Evolutionary conservation across 1,139 yeast species (phyloP).

Genomic region (Taphrina wiesneri): DNA sequence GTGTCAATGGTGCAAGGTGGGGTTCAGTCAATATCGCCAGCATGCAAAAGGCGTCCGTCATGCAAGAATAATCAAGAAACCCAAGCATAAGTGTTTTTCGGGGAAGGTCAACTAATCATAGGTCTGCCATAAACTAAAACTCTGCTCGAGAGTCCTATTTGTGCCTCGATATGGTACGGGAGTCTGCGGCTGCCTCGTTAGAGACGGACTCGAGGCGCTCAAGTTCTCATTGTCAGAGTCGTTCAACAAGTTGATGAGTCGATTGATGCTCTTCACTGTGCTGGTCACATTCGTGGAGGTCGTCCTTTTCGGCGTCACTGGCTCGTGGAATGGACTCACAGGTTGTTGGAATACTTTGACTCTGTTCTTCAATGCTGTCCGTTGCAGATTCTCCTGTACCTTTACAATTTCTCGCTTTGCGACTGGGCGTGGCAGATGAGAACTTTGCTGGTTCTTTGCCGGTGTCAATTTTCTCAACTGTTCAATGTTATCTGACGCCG

Average conservation of each 20-base stretch:
- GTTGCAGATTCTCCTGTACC: background rate
- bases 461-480: background rate
- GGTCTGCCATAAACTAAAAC: constrained; percentile 3
- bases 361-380: constrained; percentile 1
- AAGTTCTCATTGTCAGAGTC: background rate
- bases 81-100: background rate
- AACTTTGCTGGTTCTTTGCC: background rate
- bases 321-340: background rate
- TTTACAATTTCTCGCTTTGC: background rate
- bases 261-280: constrained; percentile 11
- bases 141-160: constrained; percentile 20
- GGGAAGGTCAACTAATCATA: no score
- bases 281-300: background rate
- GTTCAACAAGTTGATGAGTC: constrained; percentile 9
- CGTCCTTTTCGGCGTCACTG: background rate
- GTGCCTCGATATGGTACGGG: constrained; percentile 13
- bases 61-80: background rate
- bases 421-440: background rate
- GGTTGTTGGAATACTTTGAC: background rate
- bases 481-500: background rate
- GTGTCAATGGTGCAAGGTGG: constrained; percentile 20
- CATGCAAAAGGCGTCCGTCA: constrained; percentile 7
- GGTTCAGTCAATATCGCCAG: constrained; percentile 17
- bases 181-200: background rate
- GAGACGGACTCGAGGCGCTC: background rate